These are phyloP conservation scores for Amanita pallidorosea DNA, from an alignment of 768 basidiomycete genomes.

Conservation along the genomic window DNA sequence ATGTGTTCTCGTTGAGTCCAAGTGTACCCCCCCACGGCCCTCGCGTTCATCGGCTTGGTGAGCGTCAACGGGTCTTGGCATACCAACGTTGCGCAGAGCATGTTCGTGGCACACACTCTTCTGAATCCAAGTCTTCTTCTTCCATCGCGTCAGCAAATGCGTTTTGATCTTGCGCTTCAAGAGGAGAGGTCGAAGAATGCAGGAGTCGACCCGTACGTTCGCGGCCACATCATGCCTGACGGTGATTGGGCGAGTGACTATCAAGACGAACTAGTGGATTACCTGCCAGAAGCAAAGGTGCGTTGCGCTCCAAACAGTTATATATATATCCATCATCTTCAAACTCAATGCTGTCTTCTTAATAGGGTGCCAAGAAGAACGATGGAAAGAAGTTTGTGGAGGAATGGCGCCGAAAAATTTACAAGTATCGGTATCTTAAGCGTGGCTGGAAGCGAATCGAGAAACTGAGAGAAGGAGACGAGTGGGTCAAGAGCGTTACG, in stretches of 20 bases:
- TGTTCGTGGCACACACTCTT: conserved; percentile 35
- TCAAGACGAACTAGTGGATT: conserved; percentile 26
- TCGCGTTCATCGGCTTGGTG: conserved; percentile 46
- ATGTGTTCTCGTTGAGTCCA: conserved; percentile 36
- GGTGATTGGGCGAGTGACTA: conserved; percentile 23
- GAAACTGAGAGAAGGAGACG: conserved; percentile 21
- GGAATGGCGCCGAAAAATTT: conserved; percentile 31
- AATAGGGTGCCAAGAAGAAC: conserved; percentile 24
- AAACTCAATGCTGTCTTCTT: conserved; percentile 11
- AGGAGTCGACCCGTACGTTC: conserved; percentile 37
- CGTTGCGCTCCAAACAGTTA: background rate
- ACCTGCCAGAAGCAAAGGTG: conserved; percentile 9
- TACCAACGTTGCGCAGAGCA: conserved; percentile 19
- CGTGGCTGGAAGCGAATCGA: conserved; percentile 37
- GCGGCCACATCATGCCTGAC: conserved; percentile 35
- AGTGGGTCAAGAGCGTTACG: conserved; percentile 38
- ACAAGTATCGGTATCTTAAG: conserved; percentile 23
- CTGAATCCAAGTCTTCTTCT: conserved; percentile 30
- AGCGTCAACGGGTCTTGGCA: conserved; percentile 36
- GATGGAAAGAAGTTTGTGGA: conserved; percentile 38
- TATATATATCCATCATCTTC: conserved; percentile 22
- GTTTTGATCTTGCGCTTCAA: conserved; percentile 25
- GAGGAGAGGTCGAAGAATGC: conserved; percentile 27
- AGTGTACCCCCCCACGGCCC: conserved; percentile 36
- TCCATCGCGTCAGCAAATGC: conserved; percentile 25